Evolutionary conservation across 495 filamentous ascomycete species (phyloP).

Genomic region (Hyphodiscus hymeniophilus): DNA sequence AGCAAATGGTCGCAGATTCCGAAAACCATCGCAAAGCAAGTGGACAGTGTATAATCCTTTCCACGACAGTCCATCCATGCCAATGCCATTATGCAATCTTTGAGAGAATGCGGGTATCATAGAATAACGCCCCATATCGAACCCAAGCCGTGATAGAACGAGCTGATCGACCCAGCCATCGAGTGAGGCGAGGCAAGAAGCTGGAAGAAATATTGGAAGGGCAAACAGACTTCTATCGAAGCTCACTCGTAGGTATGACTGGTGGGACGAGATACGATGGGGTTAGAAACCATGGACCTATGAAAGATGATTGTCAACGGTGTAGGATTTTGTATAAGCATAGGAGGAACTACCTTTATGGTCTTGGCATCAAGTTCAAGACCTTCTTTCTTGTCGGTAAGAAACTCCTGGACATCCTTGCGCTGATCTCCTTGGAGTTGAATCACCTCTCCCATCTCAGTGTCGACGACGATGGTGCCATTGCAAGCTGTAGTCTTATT

Average conservation of each 20-base stretch:
- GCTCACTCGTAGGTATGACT: conserved; percentile 18
- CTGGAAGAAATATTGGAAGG: conserved; percentile 12
- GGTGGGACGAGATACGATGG: conserved; percentile 26
- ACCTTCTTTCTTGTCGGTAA: conserved; percentile 89
- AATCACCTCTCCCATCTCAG: conserved; percentile 99
- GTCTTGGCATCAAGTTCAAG: conserved; percentile 88
- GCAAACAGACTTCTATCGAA: conserved; percentile 21
- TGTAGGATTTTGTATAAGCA: conserved; percentile 1
- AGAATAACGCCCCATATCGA: conserved; percentile 27
- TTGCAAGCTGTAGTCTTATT: conserved; percentile 71
- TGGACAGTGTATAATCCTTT: conserved; percentile 15
- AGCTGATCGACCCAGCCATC: conserved; percentile 25
- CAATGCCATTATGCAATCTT: conserved; percentile 22
- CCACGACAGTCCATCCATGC: conserved; percentile 15
- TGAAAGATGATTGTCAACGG: conserved; percentile 1
- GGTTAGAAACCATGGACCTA: conserved; percentile 74
- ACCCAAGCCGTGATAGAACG: conserved; percentile 22
- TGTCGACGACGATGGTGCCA: conserved; percentile 98
- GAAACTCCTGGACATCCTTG: conserved; percentile 96
- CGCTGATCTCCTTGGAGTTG: conserved; percentile 99
- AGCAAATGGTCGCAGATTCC: conserved; percentile 4
- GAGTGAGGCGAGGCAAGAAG: conserved; percentile 19
- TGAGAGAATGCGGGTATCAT: conserved; percentile 27
- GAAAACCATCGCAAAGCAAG: conserved; percentile 11
- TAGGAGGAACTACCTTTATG: conserved; percentile 65